A percentile compares a stretch with the other conserved stretches of the same genome.
These are phyloP conservation scores for Kwoniella botswanensis DNA, from an alignment of 768 basidiomycete genomes.

Conservation along the genomic window DNA sequence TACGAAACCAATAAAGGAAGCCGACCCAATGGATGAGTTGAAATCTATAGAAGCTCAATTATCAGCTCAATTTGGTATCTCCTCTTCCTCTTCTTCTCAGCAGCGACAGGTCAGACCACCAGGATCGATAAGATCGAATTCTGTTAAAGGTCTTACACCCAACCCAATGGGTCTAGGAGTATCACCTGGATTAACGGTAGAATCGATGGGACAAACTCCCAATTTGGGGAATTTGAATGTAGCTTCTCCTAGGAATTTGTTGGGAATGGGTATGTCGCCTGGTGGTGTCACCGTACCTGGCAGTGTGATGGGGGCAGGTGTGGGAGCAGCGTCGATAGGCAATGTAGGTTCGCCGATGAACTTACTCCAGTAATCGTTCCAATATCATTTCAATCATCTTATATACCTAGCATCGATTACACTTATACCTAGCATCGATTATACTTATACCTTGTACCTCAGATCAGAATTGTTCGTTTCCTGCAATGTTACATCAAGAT, in stretches of 20 bases:
- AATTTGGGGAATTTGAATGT: neutral
- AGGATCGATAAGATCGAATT: neutral
- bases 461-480: too few species aligned
- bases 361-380: neutral
- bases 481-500: too few species aligned
- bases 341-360: neutral
- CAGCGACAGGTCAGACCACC: neutral
- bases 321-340: neutral
- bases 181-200: neutral
- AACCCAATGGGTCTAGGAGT: neutral
- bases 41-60: slow-evolving; percentile 29
- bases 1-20: neutral
- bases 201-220: neutral
- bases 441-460: too few species aligned
- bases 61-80: slow-evolving; percentile 10
- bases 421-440: neutral
- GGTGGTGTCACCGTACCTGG: neutral
- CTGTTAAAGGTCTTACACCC: neutral
- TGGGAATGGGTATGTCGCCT: slow-evolving; percentile 5
- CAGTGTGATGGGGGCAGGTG: too few species aligned
- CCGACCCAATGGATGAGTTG: slow-evolving; percentile 32
- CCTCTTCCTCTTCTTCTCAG: neutral
- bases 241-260: neutral
- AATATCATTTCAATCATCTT: neutral
- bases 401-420: neutral